phyloP scores from a whole-genome alignment of 768 basidiomycete genomes.

The Collybia nuda region DNA sequence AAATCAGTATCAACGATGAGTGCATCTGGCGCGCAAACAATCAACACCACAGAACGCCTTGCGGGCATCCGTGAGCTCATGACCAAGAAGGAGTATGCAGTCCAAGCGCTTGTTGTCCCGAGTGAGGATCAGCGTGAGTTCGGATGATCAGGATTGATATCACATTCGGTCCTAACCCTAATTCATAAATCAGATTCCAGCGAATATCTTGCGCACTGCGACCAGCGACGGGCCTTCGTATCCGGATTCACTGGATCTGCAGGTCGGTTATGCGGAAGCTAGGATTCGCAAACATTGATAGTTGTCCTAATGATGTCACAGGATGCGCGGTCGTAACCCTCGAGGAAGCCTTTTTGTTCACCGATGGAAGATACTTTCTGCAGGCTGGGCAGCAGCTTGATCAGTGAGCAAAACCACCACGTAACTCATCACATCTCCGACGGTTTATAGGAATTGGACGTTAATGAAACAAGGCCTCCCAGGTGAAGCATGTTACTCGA shows the following conservation, averaged over 20 bases:
- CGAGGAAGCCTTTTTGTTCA: conserved; percentile 80
- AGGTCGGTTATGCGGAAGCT: conserved; percentile 41
- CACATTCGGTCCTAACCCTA: neutral
- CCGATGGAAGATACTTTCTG: conserved; percentile 93
- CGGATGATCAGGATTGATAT: neutral
- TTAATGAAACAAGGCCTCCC: conserved; percentile 91
- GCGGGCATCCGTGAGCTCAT: conserved; percentile 68
- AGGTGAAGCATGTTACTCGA: conserved; percentile 37
- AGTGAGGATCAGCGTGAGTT: conserved; percentile 90
- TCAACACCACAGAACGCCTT: conserved; percentile 66
- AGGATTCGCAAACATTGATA: neutral
- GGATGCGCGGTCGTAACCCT: conserved; percentile 78
- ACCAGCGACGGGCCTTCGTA: conserved; percentile 83
- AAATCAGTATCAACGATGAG: conserved; percentile 28
- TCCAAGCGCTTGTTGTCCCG: conserved; percentile 81
- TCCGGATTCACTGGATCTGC: conserved; percentile 95
- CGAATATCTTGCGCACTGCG: conserved; percentile 85
- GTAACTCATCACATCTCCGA: too few relatives aligned
- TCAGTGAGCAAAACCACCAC: conserved; percentile 40
- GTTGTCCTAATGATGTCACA: conserved; percentile 16
- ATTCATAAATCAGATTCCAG: conserved; percentile 62
- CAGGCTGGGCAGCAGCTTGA: conserved; percentile 93
- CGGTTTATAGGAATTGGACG: conserved; percentile 71
- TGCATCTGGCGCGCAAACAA: conserved; percentile 38
- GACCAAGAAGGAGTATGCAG: conserved; percentile 41